Base-by-base conservation (phyloP, 2,329 filamentous ascomycete species). In the Cladosporium cucumerinum region DNA sequence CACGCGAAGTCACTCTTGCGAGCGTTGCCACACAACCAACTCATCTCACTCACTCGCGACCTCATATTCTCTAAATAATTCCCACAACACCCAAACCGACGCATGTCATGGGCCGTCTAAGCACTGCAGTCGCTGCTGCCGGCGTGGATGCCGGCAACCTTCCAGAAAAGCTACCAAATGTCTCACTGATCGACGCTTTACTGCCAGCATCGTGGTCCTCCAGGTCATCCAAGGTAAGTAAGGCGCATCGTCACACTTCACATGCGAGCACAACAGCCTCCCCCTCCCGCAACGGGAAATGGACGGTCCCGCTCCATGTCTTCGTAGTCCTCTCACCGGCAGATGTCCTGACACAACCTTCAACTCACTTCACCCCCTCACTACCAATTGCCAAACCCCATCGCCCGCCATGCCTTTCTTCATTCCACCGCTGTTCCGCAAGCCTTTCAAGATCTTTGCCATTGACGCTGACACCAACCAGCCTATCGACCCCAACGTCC, bases 171-270 rank as follows among this genome's bases (percentile, higher is more conserved):
- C 66, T 74, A 0, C 73, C 73, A 3, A 67, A 63, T 23, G 63
- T 75, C n/a, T 75, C 73, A 2, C 28, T 74, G 21, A 66, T 73
- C n/a, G 73, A 75, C 57, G 70, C 71, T n/a, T 66, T 75, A 11
- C 66, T 75, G 12, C 73, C 73, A 16, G 58, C 66, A 28, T 64
- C 62, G 1, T 52, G 32, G 49, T 46, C 49, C 12, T 51, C 21
- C 7, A 61, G 23, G 48, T 36, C 36, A 10, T n/a, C 26, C 25
- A 43, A 62, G 49, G 60, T 55, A 62, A 51, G 60, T 55, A 62
- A 51, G 23, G 16, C 23, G 23, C 23, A 28, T 28, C 48, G 12
- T 51, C 23, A n/a, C 48, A 51, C 23, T 51, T 28, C 23, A 51
- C 48, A 51, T 28, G 26, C 14, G 7, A 46, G n/a, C n/a, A 12